Evolutionary conservation across 2,329 filamentous ascomycete genomes (phyloP), one percentile per base, ranked within the genome.

Genomic region (Ophioceras dolichostomum): DNA sequence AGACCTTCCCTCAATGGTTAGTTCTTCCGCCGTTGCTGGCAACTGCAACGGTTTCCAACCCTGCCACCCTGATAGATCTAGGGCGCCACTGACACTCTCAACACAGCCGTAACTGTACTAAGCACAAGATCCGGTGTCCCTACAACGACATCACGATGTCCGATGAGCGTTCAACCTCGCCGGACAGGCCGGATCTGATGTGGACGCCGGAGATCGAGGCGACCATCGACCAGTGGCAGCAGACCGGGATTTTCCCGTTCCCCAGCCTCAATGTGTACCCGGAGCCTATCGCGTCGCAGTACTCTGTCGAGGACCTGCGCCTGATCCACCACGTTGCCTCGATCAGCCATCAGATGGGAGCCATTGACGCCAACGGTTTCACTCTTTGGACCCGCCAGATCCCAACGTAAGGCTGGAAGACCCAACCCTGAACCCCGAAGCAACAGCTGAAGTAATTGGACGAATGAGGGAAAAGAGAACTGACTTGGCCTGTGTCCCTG

Each of bases 91-190:
- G n/a, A n/a, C n/a, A n/a, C 31, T 19, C 32, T 24, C 19, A 16
- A 8, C 27, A 21, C 53, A 94, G 88, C 66, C 86, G 86, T 53
- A 98, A 98, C 62, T 98, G 91, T 64, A 95, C 89, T 43, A 98
- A 96, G 65, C 91, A 98, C 65, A 94, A 95, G 65, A 91, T 93
- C 51, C 83, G 88, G 53, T 98, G 91, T 62, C 91, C 94, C 50
- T 98, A 96, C 67, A 93, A 94, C 70, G 88, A 96, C 56, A 78
- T 79, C 53, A 75, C 83, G 34, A 68, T 75, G 32, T 70, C 79
- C 40, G 78, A 83, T 47, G 67, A 75, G 47, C 66, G 74, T 47
- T 68, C 72, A 27, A 65, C 67, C 30, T 75, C 73, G 45, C 74
- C 76, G 44, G 68, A 72, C 47, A 76, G 73, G 59, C 68, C 75